These are phyloP conservation scores for Berkeleyomyces rouxiae DNA, from an alignment of 2,329 filamentous ascomycete species.

Conservation along the genomic window DNA sequence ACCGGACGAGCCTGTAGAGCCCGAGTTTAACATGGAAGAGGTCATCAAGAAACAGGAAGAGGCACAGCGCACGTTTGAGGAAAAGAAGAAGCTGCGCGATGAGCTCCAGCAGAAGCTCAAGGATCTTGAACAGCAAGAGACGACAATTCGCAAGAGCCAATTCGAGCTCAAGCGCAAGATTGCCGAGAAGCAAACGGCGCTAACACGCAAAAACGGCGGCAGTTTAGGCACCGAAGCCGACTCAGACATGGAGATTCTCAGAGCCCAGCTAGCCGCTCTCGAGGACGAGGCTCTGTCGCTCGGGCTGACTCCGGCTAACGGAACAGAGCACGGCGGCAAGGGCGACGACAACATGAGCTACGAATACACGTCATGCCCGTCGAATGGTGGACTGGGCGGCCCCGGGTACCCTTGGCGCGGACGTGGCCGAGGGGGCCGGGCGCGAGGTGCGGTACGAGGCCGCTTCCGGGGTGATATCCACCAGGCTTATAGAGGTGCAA, in stretches of 20 bases:
- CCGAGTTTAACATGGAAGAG: slow-evolving; percentile 52
- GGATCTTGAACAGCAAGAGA: slow-evolving; percentile 48
- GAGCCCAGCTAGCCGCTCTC: slow-evolving; percentile 53
- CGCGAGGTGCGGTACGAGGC: slow-evolving; percentile 19
- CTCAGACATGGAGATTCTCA: slow-evolving; percentile 46
- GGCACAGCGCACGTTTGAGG: slow-evolving; percentile 51
- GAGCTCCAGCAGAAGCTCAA: slow-evolving; percentile 45
- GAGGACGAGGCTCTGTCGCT: slow-evolving; percentile 56
- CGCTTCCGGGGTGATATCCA: slow-evolving; percentile 26
- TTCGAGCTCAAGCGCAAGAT: slow-evolving; percentile 47
- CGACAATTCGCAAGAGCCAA: slow-evolving; percentile 44
- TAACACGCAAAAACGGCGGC: slow-evolving; percentile 21
- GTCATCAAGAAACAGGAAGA: slow-evolving; percentile 53
- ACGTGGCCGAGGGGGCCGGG: slow-evolving; percentile 26
- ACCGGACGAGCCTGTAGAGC: slow-evolving; percentile 21
- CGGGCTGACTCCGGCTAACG: slow-evolving; percentile 43
- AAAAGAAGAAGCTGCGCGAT: slow-evolving; percentile 43
- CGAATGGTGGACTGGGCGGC: neutral
- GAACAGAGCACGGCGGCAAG: slow-evolving; percentile 23
- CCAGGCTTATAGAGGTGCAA: slow-evolving; percentile 43
- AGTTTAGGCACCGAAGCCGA: slow-evolving; percentile 17
- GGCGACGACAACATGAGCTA: slow-evolving; percentile 19
- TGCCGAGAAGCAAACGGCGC: slow-evolving; percentile 43
- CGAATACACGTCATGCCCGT: neutral
- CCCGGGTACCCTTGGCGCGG: slow-evolving; percentile 20